Base-by-base conservation (phyloP, 1,284 basidiomycete species). In the Cryptococcus wingfieldii region DNA sequence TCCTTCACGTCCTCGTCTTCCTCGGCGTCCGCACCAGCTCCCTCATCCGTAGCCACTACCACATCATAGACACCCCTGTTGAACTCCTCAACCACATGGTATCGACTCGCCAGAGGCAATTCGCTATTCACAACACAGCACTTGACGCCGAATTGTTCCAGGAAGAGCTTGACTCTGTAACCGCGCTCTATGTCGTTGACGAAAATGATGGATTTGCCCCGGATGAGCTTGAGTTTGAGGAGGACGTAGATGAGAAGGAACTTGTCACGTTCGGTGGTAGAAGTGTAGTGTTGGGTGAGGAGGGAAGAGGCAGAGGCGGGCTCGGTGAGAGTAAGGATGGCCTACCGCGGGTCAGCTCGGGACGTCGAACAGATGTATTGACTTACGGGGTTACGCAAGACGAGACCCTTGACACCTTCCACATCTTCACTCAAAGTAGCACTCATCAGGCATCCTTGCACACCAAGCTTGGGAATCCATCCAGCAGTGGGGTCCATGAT, bases 31-130 rank as follows among this genome's bases (percentile, higher is more conserved):
- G 74, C 75, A 52, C 85, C 85, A 39, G 81, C 79, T 55, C 87
- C 68, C 77, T 98, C 96, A 72, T 98, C 96, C 3, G 94, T 97
- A 0, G 96, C 96, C 56, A 99, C 96, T 59, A 98, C 94, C 72
- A 98, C 98, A 71, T 98, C 93, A 71, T 98, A 98, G 12, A 95
- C 90, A 7, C 96, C 96, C 68, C 93, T 91, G 78, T 99, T 98
- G 74, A 99, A 99, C 77, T 98, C 95, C 69, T 99, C 93, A 2
- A 99, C 95, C 5, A 90, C 89, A 71, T 98, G 96, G 71, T 95
- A 98, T 84, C 93, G 83, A 25, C 91, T 95, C 69, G 97, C 98
- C 56, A 98, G 79, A 0, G 96, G 96, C 47, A 99, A 78, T 77
- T 98, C 96, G 16, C 91, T 91, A 70, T 99, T 98, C 41, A 99